Evolutionary conservation across 2,329 filamentous ascomycete genomes (phyloP), one percentile per base, ranked within the genome.

Genomic region (Trichophyton mentagrophytes): DNA sequence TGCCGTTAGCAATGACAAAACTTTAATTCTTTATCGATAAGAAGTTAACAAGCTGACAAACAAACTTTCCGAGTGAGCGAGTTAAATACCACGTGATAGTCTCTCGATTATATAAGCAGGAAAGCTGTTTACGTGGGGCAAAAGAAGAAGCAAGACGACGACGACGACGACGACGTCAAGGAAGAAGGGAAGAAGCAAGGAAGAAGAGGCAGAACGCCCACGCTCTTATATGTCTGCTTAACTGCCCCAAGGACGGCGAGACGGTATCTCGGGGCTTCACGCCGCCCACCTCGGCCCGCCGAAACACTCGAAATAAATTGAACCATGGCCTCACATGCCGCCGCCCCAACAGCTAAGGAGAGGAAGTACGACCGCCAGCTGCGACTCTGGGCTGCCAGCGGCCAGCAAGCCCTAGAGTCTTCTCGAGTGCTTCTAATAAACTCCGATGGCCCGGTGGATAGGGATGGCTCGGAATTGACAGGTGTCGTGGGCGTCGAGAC

Each of bases 301-400:
- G 25, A 11, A 53, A 30, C 27, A 1, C 49, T 53, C 27, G 6
- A 4, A 55, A 33, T n/a, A 15, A n/a, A n/a, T 17, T n/a, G 8
- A 3, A 55, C 15, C 5, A 55, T 55, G 49, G 64, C 69, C 60
- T 64, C 73, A 44, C 36, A 40, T 17, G 67, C 67, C 36, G 67
- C 67, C 36, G 80, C 77, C 40, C 82, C 82, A 40, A 81, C 80
- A 11, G 81, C 82, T 47, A 85, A 85, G 70, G 80, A 86, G 72
- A 82, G 82, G 73, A 95, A 89, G 71, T 99, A 99, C 76, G 93
- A 99, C 73, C 85, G 93, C 59, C 93, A 99, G 75, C 84, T 99
- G 46, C 87, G 95, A 59, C 79, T 99, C 13, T 99, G 93, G 93
- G 95, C 91, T 64, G 90, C 92, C 47, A 89, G 84, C 58, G 93